Conservation (phyloP, 2,329 filamentous ascomycete genomes). For the Fusarium sambucinum region DNA sequence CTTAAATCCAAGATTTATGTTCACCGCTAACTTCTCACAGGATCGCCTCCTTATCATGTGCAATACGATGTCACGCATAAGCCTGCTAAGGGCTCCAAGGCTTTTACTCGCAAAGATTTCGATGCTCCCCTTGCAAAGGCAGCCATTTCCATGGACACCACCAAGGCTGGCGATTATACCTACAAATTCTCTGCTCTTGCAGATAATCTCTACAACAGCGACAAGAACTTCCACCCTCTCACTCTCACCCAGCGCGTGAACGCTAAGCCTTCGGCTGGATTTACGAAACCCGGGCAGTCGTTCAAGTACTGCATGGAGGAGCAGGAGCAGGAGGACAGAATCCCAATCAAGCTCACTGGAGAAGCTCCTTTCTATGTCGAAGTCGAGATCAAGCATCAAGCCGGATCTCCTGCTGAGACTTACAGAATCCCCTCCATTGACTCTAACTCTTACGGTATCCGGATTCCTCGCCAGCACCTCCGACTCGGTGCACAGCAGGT, state of each 20-base stretch:
- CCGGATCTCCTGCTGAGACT: slow-evolving; percentile 81
- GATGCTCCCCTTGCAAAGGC: slow-evolving; percentile 82
- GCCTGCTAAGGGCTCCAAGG: slow-evolving; percentile 72
- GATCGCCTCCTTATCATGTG: slow-evolving; percentile 83
- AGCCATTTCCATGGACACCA: slow-evolving; percentile 87
- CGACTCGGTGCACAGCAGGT: slow-evolving; percentile 91
- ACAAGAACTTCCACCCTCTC: slow-evolving; percentile 74
- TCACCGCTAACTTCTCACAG: slow-evolving; percentile 58
- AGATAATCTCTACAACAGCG: slow-evolving; percentile 86
- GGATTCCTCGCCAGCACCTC: slow-evolving; percentile 85
- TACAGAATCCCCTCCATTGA: slow-evolving; percentile 85
- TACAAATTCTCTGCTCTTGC: slow-evolving; percentile 87
- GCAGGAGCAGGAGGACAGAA: slow-evolving; percentile 82
- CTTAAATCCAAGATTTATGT: background rate
- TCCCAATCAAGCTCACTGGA: slow-evolving; percentile 87
- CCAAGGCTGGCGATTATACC: slow-evolving; percentile 82
- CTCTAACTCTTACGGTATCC: slow-evolving; percentile 79
- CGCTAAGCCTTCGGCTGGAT: slow-evolving; percentile 82
- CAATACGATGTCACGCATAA: slow-evolving; percentile 84
- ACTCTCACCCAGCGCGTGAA: slow-evolving; percentile 86
- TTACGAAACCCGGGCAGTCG: slow-evolving; percentile 87
- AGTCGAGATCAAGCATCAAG: slow-evolving; percentile 92
- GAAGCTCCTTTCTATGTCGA: slow-evolving; percentile 90
- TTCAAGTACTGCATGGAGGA: slow-evolving; percentile 96
- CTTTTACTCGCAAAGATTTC: slow-evolving; percentile 76